A percentile compares a stretch with the other conserved stretches of the same genome.
phyloP scores from a whole-genome alignment of 2,329 filamentous ascomycete genomes.

The Colletotrichum sp. region DNA sequence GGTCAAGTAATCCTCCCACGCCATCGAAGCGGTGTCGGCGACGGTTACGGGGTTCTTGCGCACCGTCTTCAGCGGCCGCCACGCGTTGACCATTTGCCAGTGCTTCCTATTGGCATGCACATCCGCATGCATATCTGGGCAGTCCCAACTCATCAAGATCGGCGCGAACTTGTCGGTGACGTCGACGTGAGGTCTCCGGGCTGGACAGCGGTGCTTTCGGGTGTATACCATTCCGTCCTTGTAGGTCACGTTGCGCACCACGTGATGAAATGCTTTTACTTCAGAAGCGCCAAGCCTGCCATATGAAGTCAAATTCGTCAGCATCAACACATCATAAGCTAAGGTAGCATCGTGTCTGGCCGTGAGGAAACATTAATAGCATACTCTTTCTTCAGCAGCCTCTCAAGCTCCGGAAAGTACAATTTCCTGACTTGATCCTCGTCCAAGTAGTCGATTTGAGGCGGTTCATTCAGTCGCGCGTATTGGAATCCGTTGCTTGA shows the following conservation, averaged over 20 bases:
- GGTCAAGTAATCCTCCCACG: not conserved
- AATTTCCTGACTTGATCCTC: not conserved
- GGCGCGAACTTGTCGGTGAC: not conserved
- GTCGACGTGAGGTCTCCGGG: not conserved
- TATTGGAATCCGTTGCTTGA: not conserved
- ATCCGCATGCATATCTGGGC: not conserved
- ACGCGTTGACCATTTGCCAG: conserved; percentile 10
- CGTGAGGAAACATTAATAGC: not conserved
- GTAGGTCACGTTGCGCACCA: not conserved
- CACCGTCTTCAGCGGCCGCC: not conserved
- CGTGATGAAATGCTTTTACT: not conserved
- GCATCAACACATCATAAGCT: not conserved
- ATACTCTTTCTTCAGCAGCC: not conserved
- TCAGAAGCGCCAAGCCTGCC: not conserved
- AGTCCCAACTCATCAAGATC: conserved; percentile 1
- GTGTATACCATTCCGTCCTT: not conserved
- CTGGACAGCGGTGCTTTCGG: not conserved
- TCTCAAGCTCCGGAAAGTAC: not conserved
- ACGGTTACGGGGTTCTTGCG: not conserved
- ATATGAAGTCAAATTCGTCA: not conserved
- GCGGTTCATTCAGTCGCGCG: not conserved
- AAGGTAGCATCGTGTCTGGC: not conserved
- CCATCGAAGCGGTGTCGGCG: not conserved
- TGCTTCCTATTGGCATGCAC: not conserved
- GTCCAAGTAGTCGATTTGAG: not conserved